phyloP scores from a whole-genome alignment of 352 stramenopile genomes.

The Globisporangium alternatum region DNA sequence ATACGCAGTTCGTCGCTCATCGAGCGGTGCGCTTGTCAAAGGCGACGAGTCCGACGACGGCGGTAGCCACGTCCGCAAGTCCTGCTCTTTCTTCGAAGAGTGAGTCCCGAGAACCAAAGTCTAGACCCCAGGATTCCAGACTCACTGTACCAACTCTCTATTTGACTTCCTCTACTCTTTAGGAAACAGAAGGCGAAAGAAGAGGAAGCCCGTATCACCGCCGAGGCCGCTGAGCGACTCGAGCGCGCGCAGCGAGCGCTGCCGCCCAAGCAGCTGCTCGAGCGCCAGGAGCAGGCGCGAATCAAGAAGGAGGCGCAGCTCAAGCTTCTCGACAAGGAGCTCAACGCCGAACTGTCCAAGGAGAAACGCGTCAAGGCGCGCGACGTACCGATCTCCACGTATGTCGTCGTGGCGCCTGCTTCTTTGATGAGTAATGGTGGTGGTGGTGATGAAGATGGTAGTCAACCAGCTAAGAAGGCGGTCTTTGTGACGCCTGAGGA shows the following conservation, averaged over 20 bases:
- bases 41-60: conserved; percentile 4
- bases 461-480: background rate
- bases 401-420: conserved; percentile 22
- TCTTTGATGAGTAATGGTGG: conserved; percentile 2
- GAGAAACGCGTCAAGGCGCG: conserved; percentile 44
- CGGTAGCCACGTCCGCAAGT: conserved; percentile 26
- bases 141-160: background rate
- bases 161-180: background rate
- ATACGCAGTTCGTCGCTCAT: conserved; percentile 15
- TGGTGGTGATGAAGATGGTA: background rate
- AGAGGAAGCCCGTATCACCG: conserved; percentile 27
- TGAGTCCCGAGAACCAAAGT: conserved; percentile 9
- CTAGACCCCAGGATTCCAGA: background rate
- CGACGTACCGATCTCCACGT: conserved; percentile 52
- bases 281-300: conserved; percentile 41
- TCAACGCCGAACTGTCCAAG: conserved; percentile 31
- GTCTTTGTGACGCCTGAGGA: conserved; percentile 16
- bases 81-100: conserved; percentile 57
- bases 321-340: conserved; percentile 29
- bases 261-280: conserved; percentile 48
- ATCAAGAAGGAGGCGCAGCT: conserved; percentile 43
- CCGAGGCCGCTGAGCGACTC: conserved; percentile 30
- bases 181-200: conserved; percentile 46
- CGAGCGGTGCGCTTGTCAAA: conserved; percentile 18
- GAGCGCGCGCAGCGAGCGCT: conserved; percentile 40